Base-by-base conservation (phyloP, 2,329 filamentous ascomycete genomes). In the Fusarium piperis region DNA sequence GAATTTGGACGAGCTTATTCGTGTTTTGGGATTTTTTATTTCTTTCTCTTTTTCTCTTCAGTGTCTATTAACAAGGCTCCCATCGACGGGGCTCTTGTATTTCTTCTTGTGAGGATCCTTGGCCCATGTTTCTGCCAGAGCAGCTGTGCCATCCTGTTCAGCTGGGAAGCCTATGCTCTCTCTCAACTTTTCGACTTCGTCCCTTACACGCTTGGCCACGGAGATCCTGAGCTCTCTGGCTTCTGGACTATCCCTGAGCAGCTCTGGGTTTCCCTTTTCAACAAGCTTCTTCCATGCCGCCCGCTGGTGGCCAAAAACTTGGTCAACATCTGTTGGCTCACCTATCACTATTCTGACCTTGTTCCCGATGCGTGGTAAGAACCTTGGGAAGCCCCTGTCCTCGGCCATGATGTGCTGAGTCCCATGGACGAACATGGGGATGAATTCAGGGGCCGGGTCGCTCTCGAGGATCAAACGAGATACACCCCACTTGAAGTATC, bases 401-500 rank as follows among this genome's bases (percentile, higher is more conserved):
- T 98, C 95, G 76, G 93, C 88, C 95, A 98, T 98, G 74, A 97
- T 86, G 65, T 92, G 83, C 78, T 98, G 93, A 16, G 93, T 93
- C 30, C 96, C 96, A 77, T 98, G 94, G 56, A 98, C 92, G 86
- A 97, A 99, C 83, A 99, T 95, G 46, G 96, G 94, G 36, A 99
- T 88, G 20, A 99, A 88, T 74, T 97, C 93, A 0, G 96, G 96
- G 69, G 93, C 91, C 4, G 94, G 94, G 55, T 95, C 93, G 52
- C 92, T 90, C 81, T 99, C 96, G 52, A 99, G 89, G 64, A 99
- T 96, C 64, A 98, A 87, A 3, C 96, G 90, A 8, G 95, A 94
- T 2, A 98, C 87, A 1, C 96, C 96, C 96, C 96, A 99, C 84
- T 97, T 98, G 89, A 98, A 98, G 83, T 99, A 99, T 32, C 96